These are phyloP conservation scores for Auriscalpium microsporum DNA, from an alignment of 768 basidiomycete species.

Conservation along the genomic window DNA sequence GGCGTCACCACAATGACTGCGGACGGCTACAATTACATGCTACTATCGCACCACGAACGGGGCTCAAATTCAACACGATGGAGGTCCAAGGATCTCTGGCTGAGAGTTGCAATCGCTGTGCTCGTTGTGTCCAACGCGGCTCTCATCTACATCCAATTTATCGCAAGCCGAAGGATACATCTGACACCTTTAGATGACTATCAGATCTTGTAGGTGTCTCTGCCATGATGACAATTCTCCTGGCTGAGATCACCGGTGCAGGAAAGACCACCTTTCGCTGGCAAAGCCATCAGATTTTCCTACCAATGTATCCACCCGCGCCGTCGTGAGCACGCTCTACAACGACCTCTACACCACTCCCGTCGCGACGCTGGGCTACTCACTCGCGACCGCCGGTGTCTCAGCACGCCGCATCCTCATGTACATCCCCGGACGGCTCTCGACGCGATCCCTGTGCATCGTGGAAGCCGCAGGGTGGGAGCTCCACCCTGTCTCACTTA, in stretches of 20 bases:
- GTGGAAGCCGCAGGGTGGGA: constrained; percentile 24
- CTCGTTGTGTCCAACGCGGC: background rate
- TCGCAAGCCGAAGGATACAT: background rate
- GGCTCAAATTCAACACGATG: background rate
- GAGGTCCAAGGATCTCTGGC: background rate
- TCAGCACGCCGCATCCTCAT: constrained; percentile 23
- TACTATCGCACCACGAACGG: background rate
- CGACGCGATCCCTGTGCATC: constrained; percentile 24
- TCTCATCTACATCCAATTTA: background rate
- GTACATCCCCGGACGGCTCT: constrained; percentile 25
- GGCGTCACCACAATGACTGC: background rate
- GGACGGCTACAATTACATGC: background rate
- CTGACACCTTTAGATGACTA: constrained; percentile 1
- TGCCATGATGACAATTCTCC: no score
- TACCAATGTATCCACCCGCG: constrained; percentile 3
- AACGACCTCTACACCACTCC: constrained; percentile 24
- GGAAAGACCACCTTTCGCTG: background rate
- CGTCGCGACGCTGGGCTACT: constrained; percentile 25
- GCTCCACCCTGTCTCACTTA: constrained; percentile 20
- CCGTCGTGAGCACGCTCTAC: constrained; percentile 26
- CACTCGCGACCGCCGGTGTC: constrained; percentile 19
- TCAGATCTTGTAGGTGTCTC: background rate
- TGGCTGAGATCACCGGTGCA: background rate
- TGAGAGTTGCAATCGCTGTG: background rate
- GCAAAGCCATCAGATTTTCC: background rate